Percentiles rank a stretch among this genome's conserved stretches.
phyloP scores from a whole-genome alignment of 2,329 filamentous ascomycete genomes.

The Lecanicillium sp. region DNA sequence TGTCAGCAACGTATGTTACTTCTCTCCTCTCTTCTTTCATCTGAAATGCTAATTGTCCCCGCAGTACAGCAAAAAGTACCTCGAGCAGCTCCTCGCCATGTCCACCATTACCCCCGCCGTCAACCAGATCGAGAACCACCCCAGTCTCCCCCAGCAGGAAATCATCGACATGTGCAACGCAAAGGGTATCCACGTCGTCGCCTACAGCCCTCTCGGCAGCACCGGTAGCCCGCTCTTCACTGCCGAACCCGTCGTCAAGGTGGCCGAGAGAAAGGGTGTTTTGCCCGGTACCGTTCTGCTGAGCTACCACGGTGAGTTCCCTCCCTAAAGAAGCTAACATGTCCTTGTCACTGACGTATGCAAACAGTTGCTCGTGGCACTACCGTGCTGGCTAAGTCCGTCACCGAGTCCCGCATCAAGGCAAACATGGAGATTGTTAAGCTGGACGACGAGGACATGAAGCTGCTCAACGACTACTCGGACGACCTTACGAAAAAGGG shows the following conservation, averaged over 20 bases:
- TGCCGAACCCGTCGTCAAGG: slow-evolving; percentile 53
- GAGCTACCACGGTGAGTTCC: slow-evolving; percentile 60
- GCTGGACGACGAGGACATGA: slow-evolving; percentile 54
- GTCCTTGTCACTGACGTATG: neutral
- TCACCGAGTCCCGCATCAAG: slow-evolving; percentile 60
- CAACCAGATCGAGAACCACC: slow-evolving; percentile 71
- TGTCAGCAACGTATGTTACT: slow-evolving; percentile 49
- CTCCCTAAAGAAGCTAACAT: neutral
- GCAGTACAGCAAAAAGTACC: slow-evolving; percentile 45
- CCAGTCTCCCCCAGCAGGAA: slow-evolving; percentile 62
- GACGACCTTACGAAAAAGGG: slow-evolving; percentile 38
- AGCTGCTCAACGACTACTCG: slow-evolving; percentile 52
- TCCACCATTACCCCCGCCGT: slow-evolving; percentile 52
- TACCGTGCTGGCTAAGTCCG: slow-evolving; percentile 68
- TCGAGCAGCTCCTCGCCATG: slow-evolving; percentile 44
- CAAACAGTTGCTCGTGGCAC: slow-evolving; percentile 55
- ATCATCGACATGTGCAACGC: slow-evolving; percentile 61
- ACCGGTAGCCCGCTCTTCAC: slow-evolving; percentile 58
- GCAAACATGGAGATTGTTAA: slow-evolving; percentile 61
- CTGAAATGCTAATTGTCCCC: too few relatives aligned
- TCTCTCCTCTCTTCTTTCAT: too few relatives aligned
- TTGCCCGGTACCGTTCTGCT: slow-evolving; percentile 57
- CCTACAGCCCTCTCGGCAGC: slow-evolving; percentile 61
- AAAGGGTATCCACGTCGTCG: slow-evolving; percentile 64
- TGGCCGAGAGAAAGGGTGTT: slow-evolving; percentile 56